Percentiles rank a stretch among this genome's conserved stretches.
These are phyloP conservation scores for Clarireedia paspali DNA, from an alignment of 2,329 filamentous ascomycete genomes.

Conservation along the genomic window DNA sequence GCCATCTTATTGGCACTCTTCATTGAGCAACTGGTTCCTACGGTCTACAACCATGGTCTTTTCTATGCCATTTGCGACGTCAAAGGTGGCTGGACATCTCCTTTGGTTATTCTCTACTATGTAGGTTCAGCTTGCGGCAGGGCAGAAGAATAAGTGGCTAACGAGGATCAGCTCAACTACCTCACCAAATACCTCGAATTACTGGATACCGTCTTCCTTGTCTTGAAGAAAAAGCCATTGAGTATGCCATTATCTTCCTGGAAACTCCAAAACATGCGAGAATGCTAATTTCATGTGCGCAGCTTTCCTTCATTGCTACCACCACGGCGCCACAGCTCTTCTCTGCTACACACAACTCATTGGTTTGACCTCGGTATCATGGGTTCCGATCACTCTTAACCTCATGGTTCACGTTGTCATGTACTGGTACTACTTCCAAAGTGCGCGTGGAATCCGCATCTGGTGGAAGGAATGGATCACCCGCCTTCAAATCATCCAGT, in stretches of 20 bases:
- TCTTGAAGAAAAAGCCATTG: conserved; percentile 98
- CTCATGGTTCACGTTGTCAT: conserved; percentile 93
- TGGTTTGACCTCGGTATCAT: conserved; percentile 86
- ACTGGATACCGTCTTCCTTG: conserved; percentile 90
- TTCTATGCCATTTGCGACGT: conserved; percentile 82
- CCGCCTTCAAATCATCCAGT: conserved; percentile 92
- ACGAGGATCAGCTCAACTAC: conserved; percentile 73
- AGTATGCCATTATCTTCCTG: conserved; percentile 42
- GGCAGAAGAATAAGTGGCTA: conserved; percentile 27
- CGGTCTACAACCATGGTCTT: conserved; percentile 68
- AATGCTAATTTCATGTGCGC: conserved; percentile 28
- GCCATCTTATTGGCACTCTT: conserved; percentile 74
- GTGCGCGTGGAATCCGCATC: conserved; percentile 86
- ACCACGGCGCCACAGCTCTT: conserved; percentile 92
- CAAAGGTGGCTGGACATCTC: conserved; percentile 87
- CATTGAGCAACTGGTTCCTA: conserved; percentile 83
- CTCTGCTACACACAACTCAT: conserved; percentile 97
- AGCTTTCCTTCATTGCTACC: conserved; percentile 98
- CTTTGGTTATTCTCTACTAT: conserved; percentile 91
- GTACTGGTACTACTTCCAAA: conserved; percentile 99
- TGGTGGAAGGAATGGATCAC: conserved; percentile 99
- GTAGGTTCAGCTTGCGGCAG: conserved; percentile 48
- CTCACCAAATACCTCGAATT: conserved; percentile 96
- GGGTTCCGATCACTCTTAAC: conserved; percentile 91
- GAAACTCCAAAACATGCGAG: neutral